These are phyloP conservation scores for Tolypocladium cylindrosporum DNA, from an alignment of 2,329 filamentous ascomycete species.

Conservation along the genomic window DNA sequence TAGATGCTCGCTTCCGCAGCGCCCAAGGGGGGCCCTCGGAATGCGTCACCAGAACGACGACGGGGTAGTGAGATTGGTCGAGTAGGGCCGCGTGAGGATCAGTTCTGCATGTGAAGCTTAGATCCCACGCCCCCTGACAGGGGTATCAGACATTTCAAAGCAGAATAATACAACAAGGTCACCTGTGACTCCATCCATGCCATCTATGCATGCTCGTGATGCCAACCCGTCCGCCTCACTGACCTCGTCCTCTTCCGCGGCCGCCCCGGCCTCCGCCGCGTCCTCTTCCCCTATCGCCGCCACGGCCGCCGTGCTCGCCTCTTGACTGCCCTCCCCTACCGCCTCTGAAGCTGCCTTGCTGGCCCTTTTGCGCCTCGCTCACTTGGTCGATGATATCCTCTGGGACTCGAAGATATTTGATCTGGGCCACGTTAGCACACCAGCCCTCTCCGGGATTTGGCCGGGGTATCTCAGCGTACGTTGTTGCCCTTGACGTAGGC, in stretches of 20 bases:
- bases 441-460: not conserved
- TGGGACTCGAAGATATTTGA: slow-evolving; percentile 94
- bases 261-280: slow-evolving; percentile 28
- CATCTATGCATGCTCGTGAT: not conserved
- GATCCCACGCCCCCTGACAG: not conserved
- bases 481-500: slow-evolving; percentile 98
- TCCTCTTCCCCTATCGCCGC: slow-evolving; percentile 32
- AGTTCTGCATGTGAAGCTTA: not conserved
- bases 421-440: slow-evolving; percentile 42
- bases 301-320: slow-evolving; percentile 43
- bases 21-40: not conserved
- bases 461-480: slow-evolving; percentile 41
- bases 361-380: slow-evolving; percentile 80
- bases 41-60: not conserved
- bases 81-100: not conserved
- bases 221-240: slow-evolving; percentile 11
- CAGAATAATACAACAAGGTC: not conserved
- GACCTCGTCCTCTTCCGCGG: slow-evolving; percentile 23
- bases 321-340: slow-evolving; percentile 50
- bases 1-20: not conserved
- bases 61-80: not conserved
- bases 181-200: not conserved
- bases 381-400: slow-evolving; percentile 94
- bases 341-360: slow-evolving; percentile 53
- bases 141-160: not conserved